Percentiles rank a stretch among this genome's conserved stretches.
Conservation (phyloP, 1,284 basidiomycete genomes). For the Ustilago trichophora region DNA sequence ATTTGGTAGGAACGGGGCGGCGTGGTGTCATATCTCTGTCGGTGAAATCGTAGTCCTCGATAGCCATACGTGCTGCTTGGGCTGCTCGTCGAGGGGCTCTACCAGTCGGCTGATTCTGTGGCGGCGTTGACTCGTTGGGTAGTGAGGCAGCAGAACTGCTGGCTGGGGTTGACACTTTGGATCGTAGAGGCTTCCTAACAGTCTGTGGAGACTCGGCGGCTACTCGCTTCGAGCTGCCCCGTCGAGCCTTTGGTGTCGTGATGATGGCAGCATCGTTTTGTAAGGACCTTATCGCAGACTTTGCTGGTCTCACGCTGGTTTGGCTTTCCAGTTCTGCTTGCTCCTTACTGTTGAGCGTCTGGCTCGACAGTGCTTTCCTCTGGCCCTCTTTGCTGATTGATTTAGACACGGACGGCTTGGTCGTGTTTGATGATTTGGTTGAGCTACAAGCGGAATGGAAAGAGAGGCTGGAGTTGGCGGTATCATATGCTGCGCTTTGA, state of each 20-base stretch:
- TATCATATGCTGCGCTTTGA: slow-evolving; percentile 15
- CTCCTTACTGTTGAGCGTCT: background rate
- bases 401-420: too few species aligned
- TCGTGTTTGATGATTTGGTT: background rate
- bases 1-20: slow-evolving; percentile 40
- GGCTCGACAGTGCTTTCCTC: slow-evolving; percentile 1
- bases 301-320: background rate
- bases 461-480: slow-evolving; percentile 27
- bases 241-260: slow-evolving; percentile 14
- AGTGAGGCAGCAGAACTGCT: background rate
- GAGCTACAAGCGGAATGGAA: slow-evolving; percentile 22
- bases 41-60: slow-evolving; percentile 43
- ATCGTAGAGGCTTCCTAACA: background rate
- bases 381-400: background rate
- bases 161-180: background rate
- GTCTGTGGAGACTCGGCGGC: slow-evolving; percentile 6
- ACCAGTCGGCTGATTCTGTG: slow-evolving; percentile 4
- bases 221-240: background rate
- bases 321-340: background rate
- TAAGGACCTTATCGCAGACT: background rate
- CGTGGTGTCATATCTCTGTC: slow-evolving; percentile 43
- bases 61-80: slow-evolving; percentile 34
- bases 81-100: slow-evolving; percentile 36
- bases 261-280: background rate
- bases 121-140: slow-evolving; percentile 25